Base-by-base conservation (phyloP, 1,284 basidiomycete genomes). In the Cryptococcus floricola region DNA sequence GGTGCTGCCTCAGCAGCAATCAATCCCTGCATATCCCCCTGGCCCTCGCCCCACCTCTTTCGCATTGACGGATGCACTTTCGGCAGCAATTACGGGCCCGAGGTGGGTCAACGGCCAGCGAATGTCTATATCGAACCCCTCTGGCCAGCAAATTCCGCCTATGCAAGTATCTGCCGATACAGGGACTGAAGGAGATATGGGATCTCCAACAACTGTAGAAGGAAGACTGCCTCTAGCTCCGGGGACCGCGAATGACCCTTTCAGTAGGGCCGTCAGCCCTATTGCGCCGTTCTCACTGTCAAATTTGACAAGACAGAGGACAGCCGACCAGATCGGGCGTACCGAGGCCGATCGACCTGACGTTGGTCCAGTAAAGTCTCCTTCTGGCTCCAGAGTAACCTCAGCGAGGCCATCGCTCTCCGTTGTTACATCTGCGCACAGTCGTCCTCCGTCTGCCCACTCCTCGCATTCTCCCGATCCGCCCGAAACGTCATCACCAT, bases 191-290 rank as follows among this genome's bases (percentile, higher is more conserved):
- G 34, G 16, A 31, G 28, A 39, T 34, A 4, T 13, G 23, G 44
- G 64, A 16, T 58, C 61, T 51, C 63, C 61, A 7, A 57, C 57
- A 16, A 62, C 63, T 1, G 58, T 61, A 0, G 48, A 28, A 14
- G 57, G 58, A 9, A 48, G 56, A 4, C 67, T 68, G 43, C 68
- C 68, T 4, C 50, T 64, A 25, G 50, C 53, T 0, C 43, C 64
- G 7, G 41, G 38, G 4, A 52, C 50, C n/a, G 47, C 39, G 1
- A 19, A 51, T 2, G 68, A 71, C 56, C 69, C 69, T 1, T 71
- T 71, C 56, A 60, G 56, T n/a, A 45, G 69, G 28, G 66, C 69
- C 6, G 69, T 71, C 23, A 62, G 59, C 37, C 69, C 69, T 6
- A 69, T 71, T 13, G 46, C 48, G 16, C 48, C 46, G 34, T 25